These are phyloP conservation scores for Lactuca saligna DNA, from an alignment of 129 eudicot genomes.

Conservation along the genomic window DNA sequence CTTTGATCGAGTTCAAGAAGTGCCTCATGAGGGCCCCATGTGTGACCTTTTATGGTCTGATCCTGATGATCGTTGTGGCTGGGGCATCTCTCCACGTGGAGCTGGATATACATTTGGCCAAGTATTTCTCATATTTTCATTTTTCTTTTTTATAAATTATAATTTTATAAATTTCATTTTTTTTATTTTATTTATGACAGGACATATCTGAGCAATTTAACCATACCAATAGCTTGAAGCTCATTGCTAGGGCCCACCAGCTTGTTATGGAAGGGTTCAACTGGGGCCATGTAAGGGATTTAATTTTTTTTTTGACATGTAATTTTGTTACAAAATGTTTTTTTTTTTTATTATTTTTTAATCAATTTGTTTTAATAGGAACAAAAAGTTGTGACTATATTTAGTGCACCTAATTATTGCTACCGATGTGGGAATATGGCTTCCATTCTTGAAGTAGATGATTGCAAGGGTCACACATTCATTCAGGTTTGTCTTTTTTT, in stretches of 20 bases:
- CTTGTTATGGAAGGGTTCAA: conserved; percentile 96
- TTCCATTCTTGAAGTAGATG: conserved; percentile 87
- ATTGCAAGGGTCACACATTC: conserved; percentile 83
- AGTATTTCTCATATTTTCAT: conserved; percentile 35
- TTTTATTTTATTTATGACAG: conserved; percentile 36
- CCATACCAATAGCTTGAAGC: conserved; percentile 79
- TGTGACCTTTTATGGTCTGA: conserved; percentile 95
- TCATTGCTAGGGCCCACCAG: conserved; percentile 97
- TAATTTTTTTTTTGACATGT: background rate
- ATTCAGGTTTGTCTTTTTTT: conserved; percentile 62
- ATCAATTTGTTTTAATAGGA: conserved; percentile 50
- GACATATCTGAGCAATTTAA: conserved; percentile 94
- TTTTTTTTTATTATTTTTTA: background rate
- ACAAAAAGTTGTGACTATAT: conserved; percentile 87
- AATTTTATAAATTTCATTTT: background rate
- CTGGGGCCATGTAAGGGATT: conserved; percentile 80
- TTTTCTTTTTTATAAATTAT: background rate
- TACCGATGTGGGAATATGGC: conserved; percentile 98
- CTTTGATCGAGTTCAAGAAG: conserved; percentile 93
- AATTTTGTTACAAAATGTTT: background rate
- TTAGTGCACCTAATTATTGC: conserved; percentile 93
- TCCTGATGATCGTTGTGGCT: conserved; percentile 96
- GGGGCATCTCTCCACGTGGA: conserved; percentile 94
- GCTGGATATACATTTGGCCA: conserved; percentile 97
- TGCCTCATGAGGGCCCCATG: conserved; percentile 98